These are phyloP conservation scores for Trichocladium uniseriatum DNA, from an alignment of 495 filamentous ascomycete species.

Conservation along the genomic window DNA sequence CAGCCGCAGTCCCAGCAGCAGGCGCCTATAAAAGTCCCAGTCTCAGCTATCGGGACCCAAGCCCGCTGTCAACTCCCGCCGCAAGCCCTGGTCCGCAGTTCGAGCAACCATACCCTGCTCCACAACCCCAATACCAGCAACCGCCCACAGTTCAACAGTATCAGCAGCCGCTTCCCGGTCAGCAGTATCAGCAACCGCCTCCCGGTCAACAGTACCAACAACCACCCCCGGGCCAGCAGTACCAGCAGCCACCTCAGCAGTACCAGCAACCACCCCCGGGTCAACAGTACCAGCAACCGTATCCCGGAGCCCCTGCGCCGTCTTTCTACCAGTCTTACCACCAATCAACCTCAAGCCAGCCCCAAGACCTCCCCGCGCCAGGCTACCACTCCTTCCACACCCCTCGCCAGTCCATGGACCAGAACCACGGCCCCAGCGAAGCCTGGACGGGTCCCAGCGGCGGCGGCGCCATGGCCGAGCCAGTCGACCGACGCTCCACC, in stretches of 20 bases:
- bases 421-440: not conserved
- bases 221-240: no score
- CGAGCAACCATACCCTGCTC: not conserved
- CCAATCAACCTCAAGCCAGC: not conserved
- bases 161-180: not conserved
- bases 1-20: not conserved
- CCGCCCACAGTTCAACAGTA: constrained; percentile 1
- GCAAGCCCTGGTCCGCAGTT: not conserved
- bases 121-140: not conserved
- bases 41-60: constrained; percentile 6
- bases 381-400: not conserved
- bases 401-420: not conserved
- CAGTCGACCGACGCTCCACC: not conserved
- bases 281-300: not conserved
- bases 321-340: not conserved
- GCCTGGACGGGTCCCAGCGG: not conserved
- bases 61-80: constrained; percentile 3
- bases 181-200: no score
- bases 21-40: not conserved
- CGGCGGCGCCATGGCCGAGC: not conserved
- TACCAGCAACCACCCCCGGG: not conserved
- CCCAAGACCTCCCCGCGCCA: no score
- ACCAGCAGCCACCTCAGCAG: no score
- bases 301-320: not conserved
- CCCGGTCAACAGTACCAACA: constrained; percentile 2